Conservation (phyloP, 2,329 filamentous ascomycete species). For the Fusarium foetens region DNA sequence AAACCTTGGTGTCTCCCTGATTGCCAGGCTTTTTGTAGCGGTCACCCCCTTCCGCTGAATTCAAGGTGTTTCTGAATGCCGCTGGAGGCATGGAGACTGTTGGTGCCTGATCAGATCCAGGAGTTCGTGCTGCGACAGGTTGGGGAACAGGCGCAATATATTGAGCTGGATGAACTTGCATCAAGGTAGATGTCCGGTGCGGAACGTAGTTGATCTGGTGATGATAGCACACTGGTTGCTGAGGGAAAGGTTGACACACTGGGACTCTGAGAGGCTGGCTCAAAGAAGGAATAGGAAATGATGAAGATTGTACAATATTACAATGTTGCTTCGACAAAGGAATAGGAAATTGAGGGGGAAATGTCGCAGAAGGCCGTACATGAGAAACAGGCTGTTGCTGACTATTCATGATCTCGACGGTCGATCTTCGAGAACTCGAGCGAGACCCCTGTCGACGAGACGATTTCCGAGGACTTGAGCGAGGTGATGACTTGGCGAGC, state of each 20-base stretch:
- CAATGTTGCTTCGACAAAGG: conserved; percentile 29
- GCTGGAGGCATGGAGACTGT: not conserved
- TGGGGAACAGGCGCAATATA: conserved; percentile 6
- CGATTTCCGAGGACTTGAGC: conserved; percentile 9
- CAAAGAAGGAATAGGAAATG: conserved; percentile 26
- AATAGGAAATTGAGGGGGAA: conserved; percentile 28
- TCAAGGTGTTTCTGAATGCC: not conserved
- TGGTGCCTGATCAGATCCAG: not conserved
- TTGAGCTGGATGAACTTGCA: conserved; percentile 20
- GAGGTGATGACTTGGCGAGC: conserved; percentile 5
- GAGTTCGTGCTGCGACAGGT: not conserved
- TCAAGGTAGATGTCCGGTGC: conserved; percentile 8
- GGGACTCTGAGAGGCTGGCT: conserved; percentile 20
- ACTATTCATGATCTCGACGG: conserved; percentile 1
- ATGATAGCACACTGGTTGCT: conserved; percentile 40
- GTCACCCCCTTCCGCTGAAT: not conserved
- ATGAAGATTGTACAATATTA: conserved; percentile 25
- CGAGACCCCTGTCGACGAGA: conserved; percentile 1
- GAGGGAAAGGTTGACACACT: conserved; percentile 24
- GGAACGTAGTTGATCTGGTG: conserved; percentile 31
- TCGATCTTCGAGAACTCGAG: conserved; percentile 25
- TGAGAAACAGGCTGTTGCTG: conserved; percentile 10
- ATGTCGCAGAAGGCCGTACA: conserved; percentile 39
- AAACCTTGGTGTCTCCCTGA: not conserved
- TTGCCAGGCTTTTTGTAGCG: not conserved